These are phyloP conservation scores for Ascochyta fabae DNA, from an alignment of 2,329 filamentous ascomycete genomes.

Conservation along the genomic window DNA sequence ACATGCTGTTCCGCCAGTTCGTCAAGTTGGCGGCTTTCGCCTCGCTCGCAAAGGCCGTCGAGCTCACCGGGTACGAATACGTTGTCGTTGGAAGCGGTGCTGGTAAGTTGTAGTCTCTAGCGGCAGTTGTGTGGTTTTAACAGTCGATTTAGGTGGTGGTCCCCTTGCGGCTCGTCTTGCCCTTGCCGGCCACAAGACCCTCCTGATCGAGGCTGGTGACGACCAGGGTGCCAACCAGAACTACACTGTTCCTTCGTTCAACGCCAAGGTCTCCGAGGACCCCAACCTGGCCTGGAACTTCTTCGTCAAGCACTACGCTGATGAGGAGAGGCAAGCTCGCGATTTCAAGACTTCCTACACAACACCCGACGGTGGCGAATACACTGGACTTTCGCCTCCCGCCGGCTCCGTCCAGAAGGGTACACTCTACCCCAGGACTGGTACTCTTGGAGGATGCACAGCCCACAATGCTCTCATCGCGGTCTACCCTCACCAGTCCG, in stretches of 20 bases:
- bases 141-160: constrained; percentile 23
- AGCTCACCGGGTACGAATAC: constrained; percentile 62
- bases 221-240: constrained; percentile 61
- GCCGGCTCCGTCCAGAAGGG: constrained; percentile 60
- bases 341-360: constrained; percentile 67
- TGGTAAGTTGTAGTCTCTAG: constrained; percentile 13
- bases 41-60: constrained; percentile 33
- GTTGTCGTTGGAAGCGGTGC: constrained; percentile 64
- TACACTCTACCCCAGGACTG: constrained; percentile 64
- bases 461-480: constrained; percentile 68
- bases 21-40: constrained; percentile 27
- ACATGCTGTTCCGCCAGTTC: constrained; percentile 33
- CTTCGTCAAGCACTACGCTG: constrained; percentile 67
- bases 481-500: constrained; percentile 64
- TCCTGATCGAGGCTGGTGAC: constrained; percentile 68
- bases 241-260: constrained; percentile 63
- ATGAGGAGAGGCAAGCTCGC: constrained; percentile 59
- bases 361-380: constrained; percentile 48
- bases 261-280: constrained; percentile 62
- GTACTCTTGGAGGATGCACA: constrained; percentile 64
- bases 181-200: constrained; percentile 64
- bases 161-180: constrained; percentile 61
- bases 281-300: constrained; percentile 66
- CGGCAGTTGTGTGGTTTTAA: background rate
- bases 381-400: constrained; percentile 60